Evolutionary conservation across 2,329 filamentous ascomycete species (phyloP), one percentile per base, ranked within the genome.

Genomic region (Cladosporium sp.): DNA sequence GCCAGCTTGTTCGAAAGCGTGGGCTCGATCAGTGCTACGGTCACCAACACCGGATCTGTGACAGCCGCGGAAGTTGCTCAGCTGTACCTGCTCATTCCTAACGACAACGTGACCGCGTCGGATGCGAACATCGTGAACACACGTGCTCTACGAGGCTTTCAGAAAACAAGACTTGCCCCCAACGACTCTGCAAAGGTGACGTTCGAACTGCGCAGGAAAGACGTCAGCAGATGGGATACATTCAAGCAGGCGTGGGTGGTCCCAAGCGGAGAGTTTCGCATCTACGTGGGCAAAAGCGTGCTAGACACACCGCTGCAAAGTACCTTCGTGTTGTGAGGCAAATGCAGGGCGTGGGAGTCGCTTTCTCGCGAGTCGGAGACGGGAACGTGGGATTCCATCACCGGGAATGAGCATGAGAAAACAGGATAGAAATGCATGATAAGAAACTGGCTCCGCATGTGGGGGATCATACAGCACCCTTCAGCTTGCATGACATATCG

Each of bases 31-130:
- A 70, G 67, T 5, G 75, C 71, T 3, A 76, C 70, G 5, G 69
- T 81, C 54, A 73, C 68, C 18, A 81, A 80, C 64, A 77, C 73
- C 1, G 78, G 78, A 19, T 58, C 59, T 3, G 62, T 77, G 37
- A 58, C 58, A 12, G 78, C 76, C 30, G 72, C 76, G 19, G 78
- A 80, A 56, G 76, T 81, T 40, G 73, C 75, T 5, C 78, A 81
- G 59, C 59, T 81, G 15, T 69, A 68, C 52, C 43, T 69, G 6
- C 50, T 61, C 19, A 63, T 68, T 9, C 63, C 63, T 0, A 54
- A 59, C 13, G 56, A 55, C 11, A 88, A 54, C 12, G 68, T 67
- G 42, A 76, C 41, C 18, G 95, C 56, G 37, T 64, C 78, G 76
- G 95, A 58, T 43, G 63, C 78, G 76, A 20, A 70, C 69, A 54